Conservation (phyloP, 2,329 filamentous ascomycete genomes). For the Aspergillus japonicus region DNA sequence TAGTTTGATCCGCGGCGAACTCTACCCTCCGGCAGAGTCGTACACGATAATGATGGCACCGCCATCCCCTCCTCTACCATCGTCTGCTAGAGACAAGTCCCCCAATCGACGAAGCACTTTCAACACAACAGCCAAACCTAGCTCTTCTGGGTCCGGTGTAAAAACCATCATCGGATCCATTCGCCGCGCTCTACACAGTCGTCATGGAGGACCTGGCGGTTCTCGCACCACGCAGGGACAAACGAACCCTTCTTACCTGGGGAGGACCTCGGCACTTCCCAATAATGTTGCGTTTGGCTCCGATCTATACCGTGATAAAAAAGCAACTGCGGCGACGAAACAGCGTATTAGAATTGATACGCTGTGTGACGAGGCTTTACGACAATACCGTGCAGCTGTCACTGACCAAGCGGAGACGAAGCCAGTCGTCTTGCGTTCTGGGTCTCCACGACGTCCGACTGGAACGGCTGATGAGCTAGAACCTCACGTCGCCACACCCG, state of each 20-base stretch:
- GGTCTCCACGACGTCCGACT: background rate
- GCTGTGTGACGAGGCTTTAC: conserved; percentile 72
- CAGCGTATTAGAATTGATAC: conserved; percentile 72
- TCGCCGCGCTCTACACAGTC: conserved; percentile 72
- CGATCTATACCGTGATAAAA: conserved; percentile 44
- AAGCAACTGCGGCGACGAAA: conserved; percentile 34
- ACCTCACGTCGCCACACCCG: background rate
- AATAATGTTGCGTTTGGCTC: conserved; percentile 47
- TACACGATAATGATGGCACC: conserved; percentile 68
- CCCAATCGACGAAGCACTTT: conserved; percentile 32
- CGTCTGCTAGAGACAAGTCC: conserved; percentile 25
- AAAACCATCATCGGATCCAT: conserved; percentile 84
- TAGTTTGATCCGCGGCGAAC: conserved; percentile 80
- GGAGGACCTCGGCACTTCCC: conserved; percentile 44
- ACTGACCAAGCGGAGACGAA: conserved; percentile 26
- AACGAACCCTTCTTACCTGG: conserved; percentile 33
- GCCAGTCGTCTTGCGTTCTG: background rate
- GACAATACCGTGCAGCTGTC: conserved; percentile 76
- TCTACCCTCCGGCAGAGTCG: conserved; percentile 78
- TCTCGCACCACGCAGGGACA: conserved; percentile 37
- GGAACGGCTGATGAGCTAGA: background rate
- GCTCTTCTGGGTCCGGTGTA: conserved; percentile 62
- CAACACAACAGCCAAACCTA: conserved; percentile 27
- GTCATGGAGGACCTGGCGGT: conserved; percentile 37
- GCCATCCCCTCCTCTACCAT: conserved; percentile 44